phyloP scores from a whole-genome alignment of 768 basidiomycete species.

The Pisolithus tinctorius region DNA sequence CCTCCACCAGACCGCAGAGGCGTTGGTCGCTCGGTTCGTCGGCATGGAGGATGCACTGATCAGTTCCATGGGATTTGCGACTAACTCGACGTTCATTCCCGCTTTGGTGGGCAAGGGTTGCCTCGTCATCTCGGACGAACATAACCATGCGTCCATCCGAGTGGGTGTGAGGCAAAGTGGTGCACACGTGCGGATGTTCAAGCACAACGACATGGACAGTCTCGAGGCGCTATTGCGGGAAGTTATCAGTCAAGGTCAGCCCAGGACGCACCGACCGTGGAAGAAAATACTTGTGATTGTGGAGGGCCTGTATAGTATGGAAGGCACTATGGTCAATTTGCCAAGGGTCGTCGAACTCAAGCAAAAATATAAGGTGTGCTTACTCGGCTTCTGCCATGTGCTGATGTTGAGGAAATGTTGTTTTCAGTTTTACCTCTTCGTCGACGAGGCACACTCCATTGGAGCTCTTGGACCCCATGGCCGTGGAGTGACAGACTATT shows the following conservation, averaged over 20 bases:
- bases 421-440: constrained; percentile 83
- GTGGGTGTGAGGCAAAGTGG: constrained; percentile 87
- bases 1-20: constrained; percentile 73
- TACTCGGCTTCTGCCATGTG: constrained; percentile 8
- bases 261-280: constrained; percentile 98
- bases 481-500: constrained; percentile 94
- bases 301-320: constrained; percentile 97
- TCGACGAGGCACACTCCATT: constrained; percentile 97
- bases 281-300: constrained; percentile 95
- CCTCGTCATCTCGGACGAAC: constrained; percentile 92
- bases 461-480: constrained; percentile 93
- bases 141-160: constrained; percentile 94
- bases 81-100: constrained; percentile 90
- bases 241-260: constrained; percentile 94
- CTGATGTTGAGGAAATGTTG: not conserved
- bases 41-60: constrained; percentile 89
- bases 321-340: constrained; percentile 87
- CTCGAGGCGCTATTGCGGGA: constrained; percentile 81
- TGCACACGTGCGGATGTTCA: constrained; percentile 87
- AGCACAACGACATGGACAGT: constrained; percentile 89
- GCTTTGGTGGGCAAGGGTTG: constrained; percentile 87
- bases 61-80: constrained; percentile 94
- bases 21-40: constrained; percentile 83
- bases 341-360: constrained; percentile 82
- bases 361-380: constrained; percentile 82